Base-by-base conservation (phyloP, 1,284 basidiomycete species). In the Ganoderma boninense region DNA sequence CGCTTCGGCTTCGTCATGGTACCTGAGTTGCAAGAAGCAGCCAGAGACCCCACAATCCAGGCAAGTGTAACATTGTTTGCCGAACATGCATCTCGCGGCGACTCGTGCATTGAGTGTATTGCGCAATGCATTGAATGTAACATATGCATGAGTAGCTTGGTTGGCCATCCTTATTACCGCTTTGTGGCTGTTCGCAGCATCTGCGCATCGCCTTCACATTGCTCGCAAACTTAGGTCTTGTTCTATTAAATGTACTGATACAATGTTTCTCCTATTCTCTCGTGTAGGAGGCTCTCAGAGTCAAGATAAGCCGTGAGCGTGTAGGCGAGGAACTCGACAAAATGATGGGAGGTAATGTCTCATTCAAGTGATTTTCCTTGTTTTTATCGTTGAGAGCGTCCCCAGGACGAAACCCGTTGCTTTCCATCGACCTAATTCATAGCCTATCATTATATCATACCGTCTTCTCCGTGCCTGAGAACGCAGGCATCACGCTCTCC, bases 271-370 rank as follows among this genome's bases (percentile, higher is more conserved):
- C 26, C 13, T 42, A 40, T 26, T 54, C 54, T 65, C 44, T 62
- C 32, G 20, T 32, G 7, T 77, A 96, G 95, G 83, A 87, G 64
- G 93, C 92, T 0, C 83, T 98, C 13, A 82, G 89, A 4, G 85
- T 84, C 2, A 97, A 97, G 80, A 94, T 98, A 52, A 93, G 93
- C 61, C 89, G 94, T 69, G 97, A 98, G 82, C 89, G 97, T n/a
- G 89, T 96, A 10, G 96, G 96, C 0, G 93, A 93, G 73, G 97
- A 98, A 79, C 77, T 97, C 7, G 89, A 92, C 72, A 98, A 98
- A 80, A 98, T 97, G 94, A 86, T 98, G 77, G 90, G 92, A 85
- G 92, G 95, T 93, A 40, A 35, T 26, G 40, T 26, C 14, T 23
- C 14, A 79, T 75, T n/a, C 7, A 18, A 64, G 6, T 52, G 20